These are phyloP conservation scores for Cutaneotrichosporon cutaneum DNA, from an alignment of 1,284 basidiomycete genomes.

Conservation along the genomic window DNA sequence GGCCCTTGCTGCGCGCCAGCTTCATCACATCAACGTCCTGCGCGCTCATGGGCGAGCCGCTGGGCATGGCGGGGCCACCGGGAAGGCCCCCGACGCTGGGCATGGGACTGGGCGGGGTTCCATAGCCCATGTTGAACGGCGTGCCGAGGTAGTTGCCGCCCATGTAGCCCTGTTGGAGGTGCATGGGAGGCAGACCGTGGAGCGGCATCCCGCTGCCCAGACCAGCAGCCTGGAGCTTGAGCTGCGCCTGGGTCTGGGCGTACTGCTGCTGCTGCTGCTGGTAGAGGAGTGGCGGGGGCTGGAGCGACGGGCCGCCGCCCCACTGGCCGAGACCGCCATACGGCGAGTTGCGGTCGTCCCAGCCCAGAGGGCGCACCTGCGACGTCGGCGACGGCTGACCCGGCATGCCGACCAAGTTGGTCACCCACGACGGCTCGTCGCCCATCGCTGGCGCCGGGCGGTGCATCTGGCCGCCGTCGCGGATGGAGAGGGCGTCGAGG, in stretches of 20 bases:
- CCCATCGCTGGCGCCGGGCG: conserved; percentile 11
- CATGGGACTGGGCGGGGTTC: conserved; percentile 9
- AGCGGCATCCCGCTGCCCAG: conserved; percentile 15
- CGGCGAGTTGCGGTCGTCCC: conserved; percentile 20
- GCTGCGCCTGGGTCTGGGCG: conserved; percentile 20
- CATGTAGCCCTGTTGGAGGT: conserved; percentile 18
- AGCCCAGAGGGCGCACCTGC: conserved; percentile 15
- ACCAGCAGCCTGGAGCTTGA: conserved; percentile 23
- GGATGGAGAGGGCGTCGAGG: conserved; percentile 38
- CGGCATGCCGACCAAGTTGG: conserved; percentile 44
- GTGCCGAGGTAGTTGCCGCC: conserved; percentile 20
- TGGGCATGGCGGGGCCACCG: background rate
- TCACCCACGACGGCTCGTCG: conserved; percentile 49
- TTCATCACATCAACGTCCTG: conserved; percentile 71
- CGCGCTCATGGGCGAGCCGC: conserved; percentile 17
- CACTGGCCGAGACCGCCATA: conserved; percentile 11
- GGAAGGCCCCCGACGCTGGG: background rate
- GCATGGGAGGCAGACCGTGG: conserved; percentile 15
- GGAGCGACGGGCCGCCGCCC: conserved; percentile 15
- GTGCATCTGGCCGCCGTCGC: conserved; percentile 14
- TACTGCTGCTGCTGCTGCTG: conserved; percentile 31
- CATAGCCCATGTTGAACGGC: conserved; percentile 25
- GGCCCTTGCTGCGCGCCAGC: conserved; percentile 80
- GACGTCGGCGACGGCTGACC: conserved; percentile 36
- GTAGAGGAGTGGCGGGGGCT: conserved; percentile 22